Evolutionary conservation across 495 filamentous ascomycete species (phyloP), one percentile per base, ranked within the genome.

Genomic region (Schizothecium vesticola): DNA sequence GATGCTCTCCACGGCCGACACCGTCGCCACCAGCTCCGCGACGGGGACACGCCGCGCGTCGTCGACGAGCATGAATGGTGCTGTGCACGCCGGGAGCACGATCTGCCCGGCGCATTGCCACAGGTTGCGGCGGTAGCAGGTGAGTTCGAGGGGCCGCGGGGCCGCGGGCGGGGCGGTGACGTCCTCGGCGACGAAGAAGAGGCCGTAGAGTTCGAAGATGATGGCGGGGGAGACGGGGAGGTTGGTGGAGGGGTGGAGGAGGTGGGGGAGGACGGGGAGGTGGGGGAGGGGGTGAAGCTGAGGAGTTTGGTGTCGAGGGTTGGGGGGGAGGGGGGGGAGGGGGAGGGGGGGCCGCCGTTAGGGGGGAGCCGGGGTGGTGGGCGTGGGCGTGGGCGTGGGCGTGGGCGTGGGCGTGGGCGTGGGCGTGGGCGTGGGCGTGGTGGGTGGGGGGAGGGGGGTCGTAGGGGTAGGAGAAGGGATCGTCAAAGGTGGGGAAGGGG

Each of bases 141-240:
- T 97, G 72, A 97, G 77, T 80, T 97, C 93, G 22, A 90, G 87
- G 1, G 92, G 90, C 9, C 90, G 82, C 80, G 80, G 78, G 26
- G 75, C 65, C 16, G 69, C 77, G 61, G 78, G 75, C 2, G n/a
- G 31, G 65, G 81, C 80, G 25, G 75, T 79, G 43, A 87, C 85
- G 64, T 85, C 84, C 72, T 97, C 93, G 61, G 93, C 93, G 7
- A 97, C 86, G 73, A 95, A 96, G 81, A 97, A 97, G 92, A 96
- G 96, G 80, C 93, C 93, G 74, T 95, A 92, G 31, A 97, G 80
- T 77, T 96, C 93, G 57, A 92, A 92, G 10, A 89, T 86, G 75
- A 96, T 87, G 33, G 85, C 84, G 24, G 92, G 84, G 80, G 73
- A 86, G 77, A 82, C 71, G 70, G 22, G 67, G 75, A 0, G 67